Base-by-base conservation (phyloP, 2,329 filamentous ascomycete genomes). In the Coleophoma cylindrospora region DNA sequence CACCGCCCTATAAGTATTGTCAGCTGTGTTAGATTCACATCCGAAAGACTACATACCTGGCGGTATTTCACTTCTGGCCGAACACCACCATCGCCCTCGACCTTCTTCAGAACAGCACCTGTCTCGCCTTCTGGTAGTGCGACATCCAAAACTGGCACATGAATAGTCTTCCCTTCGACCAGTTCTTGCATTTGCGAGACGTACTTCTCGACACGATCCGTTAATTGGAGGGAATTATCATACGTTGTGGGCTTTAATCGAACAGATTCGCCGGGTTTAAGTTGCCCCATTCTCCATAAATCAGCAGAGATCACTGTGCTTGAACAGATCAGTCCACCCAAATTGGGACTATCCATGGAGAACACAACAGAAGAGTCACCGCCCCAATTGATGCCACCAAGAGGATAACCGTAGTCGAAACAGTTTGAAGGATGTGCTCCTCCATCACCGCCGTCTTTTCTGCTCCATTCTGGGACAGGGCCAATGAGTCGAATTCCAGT, bases 351-450 rank as follows among this genome's bases (percentile, higher is more conserved):
- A 58, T 84, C 81, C 5, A 77, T 69, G 0, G 79, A 73, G 45
- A 84, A 81, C 15, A 84, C 75, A n/a, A 77, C 77, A 2, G 78
- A 74, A 34, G 79, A 77, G 50, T 84, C 80, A 4, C 80, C 80
- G 0, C 79, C 82, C 74, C 76, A 85, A 54, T 83, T 83, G 22
- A 84, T 57, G 0, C 74, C 74, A 0, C 80, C 80, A 21, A 45
- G 50, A 1, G 77, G 76, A 59, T 83, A 85, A 2, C 80, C 80
- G 55, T 83, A 81, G 53, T 81, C 77, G 19, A 80, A 72, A 14
- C 79, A 58, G 53, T 84, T 83, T 34, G 71, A 75, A 0, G 83
- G 83, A 61, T 86, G 83, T 1, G 77, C 73, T 11, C 83, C 83
- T 8, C 80, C 83, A 53, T 83, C 81, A 0, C 81, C 83, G 11